Evolutionary conservation across 805 yeast genomes (phyloP), one percentile per base, ranked within the genome.

Genomic region (Saccharomycopsis fermentans): DNA sequence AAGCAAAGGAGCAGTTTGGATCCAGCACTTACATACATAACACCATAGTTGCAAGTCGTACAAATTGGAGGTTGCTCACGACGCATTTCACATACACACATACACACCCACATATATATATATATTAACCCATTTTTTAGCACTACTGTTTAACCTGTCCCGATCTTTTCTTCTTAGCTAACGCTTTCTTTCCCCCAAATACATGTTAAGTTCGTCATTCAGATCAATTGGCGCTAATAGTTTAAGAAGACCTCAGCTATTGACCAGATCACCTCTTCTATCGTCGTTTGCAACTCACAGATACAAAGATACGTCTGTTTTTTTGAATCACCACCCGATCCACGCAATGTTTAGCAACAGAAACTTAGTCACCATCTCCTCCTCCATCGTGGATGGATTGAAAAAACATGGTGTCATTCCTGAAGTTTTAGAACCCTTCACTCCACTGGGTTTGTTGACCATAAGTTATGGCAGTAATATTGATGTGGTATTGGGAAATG

Each of bases 401-500:
- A 69, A 69, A 63, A 73, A 71, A 61, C 72, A 71, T 62, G 77
- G 69, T 58, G 67, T 78, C 12, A 67, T 78, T 50, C 74, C 78
- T n/a, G 81, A 78, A 57, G 77, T 76, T 55, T 40, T 65, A 47
- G 70, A 69, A 26, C 55, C 55, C 1, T 69, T 69, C 56, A 59
- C 63, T 26, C 71, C 72, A 24, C 60, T 60, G 43, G 73, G 72
- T 1, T 55, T 86, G 60, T 73, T 87, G 58, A 80, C 86, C 59
- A 83, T 84, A 61, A 80, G 82, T 52, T 87, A 84, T 69, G 82
- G 81, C n/a, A 70, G 72, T 24, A 73, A 71, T 36, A 71, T 71
- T 60, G 87, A 81, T 58, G 96, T 89, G 36, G 80, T 90, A 0
- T 72, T 88, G 75, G 97, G 97, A 19, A 89, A 90, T 71, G 78